Conservation (phyloP, 2,329 filamentous ascomycete genomes). For the Lecanicillium sp. region DNA sequence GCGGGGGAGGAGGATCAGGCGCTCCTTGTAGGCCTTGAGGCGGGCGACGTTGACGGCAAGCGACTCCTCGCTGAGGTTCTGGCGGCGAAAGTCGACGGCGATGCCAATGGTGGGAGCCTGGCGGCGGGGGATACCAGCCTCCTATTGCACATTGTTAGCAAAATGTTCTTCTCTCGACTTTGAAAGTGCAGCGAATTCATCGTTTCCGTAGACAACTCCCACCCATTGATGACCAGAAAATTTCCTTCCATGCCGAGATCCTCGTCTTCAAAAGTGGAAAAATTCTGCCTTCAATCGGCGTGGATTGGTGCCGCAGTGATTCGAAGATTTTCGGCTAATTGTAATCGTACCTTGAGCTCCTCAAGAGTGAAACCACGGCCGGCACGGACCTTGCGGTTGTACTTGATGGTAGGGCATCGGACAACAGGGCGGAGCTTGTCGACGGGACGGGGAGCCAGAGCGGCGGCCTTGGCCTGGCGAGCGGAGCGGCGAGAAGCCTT, state of each 20-base stretch:
- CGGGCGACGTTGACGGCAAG: slow-evolving; percentile 92
- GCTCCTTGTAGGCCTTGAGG: slow-evolving; percentile 94
- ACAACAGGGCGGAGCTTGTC: slow-evolving; percentile 95
- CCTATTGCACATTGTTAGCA: slow-evolving; percentile 49
- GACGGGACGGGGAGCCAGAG: slow-evolving; percentile 90
- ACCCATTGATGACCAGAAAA: background rate
- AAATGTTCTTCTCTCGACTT: too few species aligned
- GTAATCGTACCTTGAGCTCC: slow-evolving; percentile 83
- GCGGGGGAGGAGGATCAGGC: slow-evolving; percentile 96
- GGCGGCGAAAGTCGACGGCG: slow-evolving; percentile 88
- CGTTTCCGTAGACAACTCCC: too few species aligned
- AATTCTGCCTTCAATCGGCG: background rate
- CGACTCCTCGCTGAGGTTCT: slow-evolving; percentile 94
- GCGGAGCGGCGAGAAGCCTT: slow-evolving; percentile 89
- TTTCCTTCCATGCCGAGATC: too few species aligned
- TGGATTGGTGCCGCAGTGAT: background rate
- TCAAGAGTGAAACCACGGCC: slow-evolving; percentile 95
- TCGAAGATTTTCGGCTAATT: background rate
- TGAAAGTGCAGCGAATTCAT: too few species aligned
- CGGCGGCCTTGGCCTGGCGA: slow-evolving; percentile 89
- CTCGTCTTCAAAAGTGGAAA: background rate
- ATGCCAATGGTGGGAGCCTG: slow-evolving; percentile 95
- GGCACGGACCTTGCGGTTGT: slow-evolving; percentile 95
- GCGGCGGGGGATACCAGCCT: slow-evolving; percentile 90
- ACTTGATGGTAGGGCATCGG: slow-evolving; percentile 95